Percentiles rank a stretch among this genome's conserved stretches.
phyloP scores from a whole-genome alignment of 176 grass and related monocot genomes.

The Pontederia crassipes region DNA sequence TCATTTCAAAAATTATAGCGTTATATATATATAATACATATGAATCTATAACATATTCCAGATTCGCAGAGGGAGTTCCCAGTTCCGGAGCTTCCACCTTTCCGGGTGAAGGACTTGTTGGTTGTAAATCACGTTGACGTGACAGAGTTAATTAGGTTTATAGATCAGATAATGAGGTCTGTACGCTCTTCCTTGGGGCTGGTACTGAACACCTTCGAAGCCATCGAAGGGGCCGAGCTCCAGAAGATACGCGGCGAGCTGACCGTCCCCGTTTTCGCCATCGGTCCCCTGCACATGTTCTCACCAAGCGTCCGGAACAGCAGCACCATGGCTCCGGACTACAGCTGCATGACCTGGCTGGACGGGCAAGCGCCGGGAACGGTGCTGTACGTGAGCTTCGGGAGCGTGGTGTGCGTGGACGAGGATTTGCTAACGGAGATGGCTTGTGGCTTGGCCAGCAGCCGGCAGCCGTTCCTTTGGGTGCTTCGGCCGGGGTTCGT shows the following conservation, averaged over 20 bases:
- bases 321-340: constrained; percentile 11
- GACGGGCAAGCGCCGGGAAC: constrained; percentile 1
- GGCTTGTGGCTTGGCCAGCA: constrained; percentile 22
- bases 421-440: constrained; percentile 5
- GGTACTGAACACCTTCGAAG: constrained; percentile 10
- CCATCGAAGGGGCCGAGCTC: not conserved
- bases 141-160: not conserved
- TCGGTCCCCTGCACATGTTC: constrained; percentile 25
- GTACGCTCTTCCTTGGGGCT: constrained; percentile 7
- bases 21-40: too few species aligned
- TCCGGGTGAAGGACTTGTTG: constrained; percentile 15
- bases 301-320: not conserved
- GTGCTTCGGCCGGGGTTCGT: constrained; percentile 17
- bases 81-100: not conserved
- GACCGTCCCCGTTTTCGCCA: constrained; percentile 5
- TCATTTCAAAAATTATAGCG: too few species aligned
- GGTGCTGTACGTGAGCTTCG: constrained; percentile 33
- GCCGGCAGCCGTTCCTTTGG: constrained; percentile 36
- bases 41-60: not conserved
- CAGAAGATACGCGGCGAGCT: constrained; percentile 1
- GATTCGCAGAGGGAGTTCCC: constrained; percentile 1
- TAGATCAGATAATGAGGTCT: too few species aligned
- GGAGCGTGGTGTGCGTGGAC: constrained; percentile 23
- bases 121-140: not conserved
- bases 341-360: constrained; percentile 28